A percentile compares a stretch with the other conserved stretches of the same genome.
phyloP scores from a whole-genome alignment of 75 land plant species.

The Larix kaempferi region DNA sequence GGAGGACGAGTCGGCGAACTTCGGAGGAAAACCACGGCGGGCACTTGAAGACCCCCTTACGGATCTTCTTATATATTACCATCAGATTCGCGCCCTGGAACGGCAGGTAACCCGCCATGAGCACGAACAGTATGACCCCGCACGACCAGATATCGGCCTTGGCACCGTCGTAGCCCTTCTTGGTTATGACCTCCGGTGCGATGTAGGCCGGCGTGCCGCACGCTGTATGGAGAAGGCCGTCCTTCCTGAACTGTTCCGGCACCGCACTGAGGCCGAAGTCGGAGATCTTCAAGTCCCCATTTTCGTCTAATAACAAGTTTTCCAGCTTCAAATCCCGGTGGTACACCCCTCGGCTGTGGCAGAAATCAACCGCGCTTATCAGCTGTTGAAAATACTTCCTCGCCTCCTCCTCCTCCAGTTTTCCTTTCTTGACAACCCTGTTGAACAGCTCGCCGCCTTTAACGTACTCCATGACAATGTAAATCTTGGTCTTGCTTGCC shows the following conservation, averaged over 20 bases:
- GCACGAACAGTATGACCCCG: conserved; percentile 33
- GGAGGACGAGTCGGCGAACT: conserved; percentile 20
- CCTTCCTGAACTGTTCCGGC: conserved; percentile 38
- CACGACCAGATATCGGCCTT: conserved; percentile 59
- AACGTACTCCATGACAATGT: conserved; percentile 29
- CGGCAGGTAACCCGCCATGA: conserved; percentile 25
- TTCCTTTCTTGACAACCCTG: conserved; percentile 14
- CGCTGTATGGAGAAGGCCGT: conserved; percentile 58
- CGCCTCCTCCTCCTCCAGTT: conserved; percentile 34
- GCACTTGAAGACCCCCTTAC: conserved; percentile 34
- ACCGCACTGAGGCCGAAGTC: conserved; percentile 60
- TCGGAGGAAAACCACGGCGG: conserved; percentile 49
- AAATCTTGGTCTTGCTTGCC: conserved; percentile 21
- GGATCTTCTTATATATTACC: conserved; percentile 18
- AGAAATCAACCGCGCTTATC: conserved; percentile 44
- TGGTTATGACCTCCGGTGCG: conserved; percentile 50
- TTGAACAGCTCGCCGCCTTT: conserved; percentile 22
- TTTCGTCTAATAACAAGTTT: conserved; percentile 46
- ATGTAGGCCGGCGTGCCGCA: conserved; percentile 79
- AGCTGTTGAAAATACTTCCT: conserved; percentile 64
- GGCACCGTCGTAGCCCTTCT: conserved; percentile 50
- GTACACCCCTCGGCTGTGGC: conserved; percentile 56
- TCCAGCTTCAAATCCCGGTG: conserved; percentile 64
- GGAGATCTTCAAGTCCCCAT: conserved; percentile 49
- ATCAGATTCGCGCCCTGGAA: conserved; percentile 2